Conservation (phyloP, 805 yeast species). For the Debaryomyces prosopidis region DNA sequence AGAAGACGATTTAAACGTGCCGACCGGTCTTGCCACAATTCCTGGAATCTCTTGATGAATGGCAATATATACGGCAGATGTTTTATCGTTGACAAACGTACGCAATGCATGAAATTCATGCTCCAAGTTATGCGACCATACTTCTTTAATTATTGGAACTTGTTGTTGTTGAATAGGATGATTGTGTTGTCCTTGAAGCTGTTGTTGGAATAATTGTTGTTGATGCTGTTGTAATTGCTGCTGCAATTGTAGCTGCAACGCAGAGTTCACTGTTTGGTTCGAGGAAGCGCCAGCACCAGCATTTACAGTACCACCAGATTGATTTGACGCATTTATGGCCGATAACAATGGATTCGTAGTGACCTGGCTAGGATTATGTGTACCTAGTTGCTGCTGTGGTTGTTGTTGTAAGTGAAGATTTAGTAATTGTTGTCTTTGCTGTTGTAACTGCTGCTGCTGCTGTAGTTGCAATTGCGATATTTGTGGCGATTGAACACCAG, state of each 20-base stretch:
- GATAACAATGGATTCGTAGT: slow-evolving; percentile 37
- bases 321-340: slow-evolving; percentile 26
- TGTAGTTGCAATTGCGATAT: slow-evolving; percentile 32
- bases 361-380: slow-evolving; percentile 18
- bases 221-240: slow-evolving; percentile 24
- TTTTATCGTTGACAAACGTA: slow-evolving; percentile 53
- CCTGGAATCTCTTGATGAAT: slow-evolving; percentile 96
- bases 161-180: slow-evolving; percentile 20
- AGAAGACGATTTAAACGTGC: slow-evolving; percentile 81
- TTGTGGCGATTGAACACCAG: slow-evolving; percentile 33
- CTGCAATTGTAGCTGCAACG: slow-evolving; percentile 18
- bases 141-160: slow-evolving; percentile 64
- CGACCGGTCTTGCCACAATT: slow-evolving; percentile 92
- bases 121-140: slow-evolving; percentile 70
- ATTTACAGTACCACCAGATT: slow-evolving; percentile 13
- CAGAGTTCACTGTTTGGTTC: slow-evolving; percentile 8
- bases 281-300: slow-evolving; percentile 8
- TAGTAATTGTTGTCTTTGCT: slow-evolving; percentile 33
- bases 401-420: slow-evolving; percentile 33
- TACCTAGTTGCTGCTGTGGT: slow-evolving; percentile 21
- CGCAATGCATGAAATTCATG: slow-evolving; percentile 65
- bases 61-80: slow-evolving; percentile 51
- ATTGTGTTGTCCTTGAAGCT: slow-evolving; percentile 6
- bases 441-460: slow-evolving; percentile 26
- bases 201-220: slow-evolving; percentile 18